Conservation (phyloP, 495 filamentous ascomycete genomes). For the Xylaria grammica region DNA sequence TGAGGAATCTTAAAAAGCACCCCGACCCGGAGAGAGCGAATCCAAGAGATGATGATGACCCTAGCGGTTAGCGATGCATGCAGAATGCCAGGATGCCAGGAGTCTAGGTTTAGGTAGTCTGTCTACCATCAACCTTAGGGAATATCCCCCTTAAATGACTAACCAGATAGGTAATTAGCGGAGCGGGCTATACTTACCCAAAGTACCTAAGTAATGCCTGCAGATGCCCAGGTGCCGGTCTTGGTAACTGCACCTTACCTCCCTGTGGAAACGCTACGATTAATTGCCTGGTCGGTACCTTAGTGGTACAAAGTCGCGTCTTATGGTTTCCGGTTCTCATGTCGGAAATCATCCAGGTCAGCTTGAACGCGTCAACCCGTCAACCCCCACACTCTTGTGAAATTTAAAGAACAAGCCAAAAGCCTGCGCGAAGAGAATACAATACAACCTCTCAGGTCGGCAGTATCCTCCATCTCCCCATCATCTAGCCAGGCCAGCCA, state of each 20-base stretch:
- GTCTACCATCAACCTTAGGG: not conserved
- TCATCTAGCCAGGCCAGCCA: not conserved
- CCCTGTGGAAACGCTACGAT: no score
- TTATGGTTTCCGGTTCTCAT: not conserved
- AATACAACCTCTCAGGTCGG: not conserved
- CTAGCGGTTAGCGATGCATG: not conserved
- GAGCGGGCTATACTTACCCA: not conserved
- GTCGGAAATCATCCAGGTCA: not conserved
- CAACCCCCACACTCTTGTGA: not conserved
- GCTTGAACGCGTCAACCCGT: constrained; percentile 13
- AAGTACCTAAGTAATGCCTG: not conserved
- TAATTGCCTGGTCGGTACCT: not conserved
- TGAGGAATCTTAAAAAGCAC: not conserved
- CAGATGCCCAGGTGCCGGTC: no score
- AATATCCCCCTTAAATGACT: constrained; percentile 10
- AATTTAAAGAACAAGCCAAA: not conserved
- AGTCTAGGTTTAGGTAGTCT: no score
- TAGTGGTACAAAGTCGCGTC: not conserved
- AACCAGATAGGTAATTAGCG: not conserved
- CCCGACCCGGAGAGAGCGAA: no score
- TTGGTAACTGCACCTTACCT: no score
- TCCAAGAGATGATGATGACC: not conserved
- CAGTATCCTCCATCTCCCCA: not conserved
- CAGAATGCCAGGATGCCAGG: no score
- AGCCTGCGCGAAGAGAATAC: not conserved